Percentiles rank a stretch among this genome's conserved stretches.
Conservation (phyloP, 768 basidiomycete genomes). For the Lactarius hengduanensis region DNA sequence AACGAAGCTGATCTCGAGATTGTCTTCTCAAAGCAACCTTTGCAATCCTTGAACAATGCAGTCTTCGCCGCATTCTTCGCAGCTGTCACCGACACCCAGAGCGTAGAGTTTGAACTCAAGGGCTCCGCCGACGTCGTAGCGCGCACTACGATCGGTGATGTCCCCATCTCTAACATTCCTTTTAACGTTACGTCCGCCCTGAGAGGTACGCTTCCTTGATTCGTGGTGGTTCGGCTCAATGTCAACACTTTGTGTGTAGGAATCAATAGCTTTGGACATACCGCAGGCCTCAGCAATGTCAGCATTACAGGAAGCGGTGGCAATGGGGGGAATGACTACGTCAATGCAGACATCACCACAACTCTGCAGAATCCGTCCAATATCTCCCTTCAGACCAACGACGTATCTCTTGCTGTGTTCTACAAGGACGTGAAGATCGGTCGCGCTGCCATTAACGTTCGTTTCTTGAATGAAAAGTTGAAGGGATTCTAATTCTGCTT, state of each 20-base stretch:
- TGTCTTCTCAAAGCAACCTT: conserved; percentile 53
- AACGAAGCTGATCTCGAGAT: conserved; percentile 60
- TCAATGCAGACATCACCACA: conserved; percentile 56
- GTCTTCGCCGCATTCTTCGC: conserved; percentile 60
- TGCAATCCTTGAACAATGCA: conserved; percentile 52
- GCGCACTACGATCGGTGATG: conserved; percentile 61
- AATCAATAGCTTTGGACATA: conserved; percentile 57
- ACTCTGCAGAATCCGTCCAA: conserved; percentile 66
- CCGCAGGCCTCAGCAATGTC: conserved; percentile 53
- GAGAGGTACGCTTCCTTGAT: conserved; percentile 38
- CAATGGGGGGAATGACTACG: conserved; percentile 55
- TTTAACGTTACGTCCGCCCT: conserved; percentile 59
- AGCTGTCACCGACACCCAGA: conserved; percentile 50
- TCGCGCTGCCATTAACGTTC: conserved; percentile 55
- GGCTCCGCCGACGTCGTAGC: conserved; percentile 60
- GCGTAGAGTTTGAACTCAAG: conserved; percentile 48
- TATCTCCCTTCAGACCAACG: conserved; percentile 57
- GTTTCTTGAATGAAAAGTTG: conserved; percentile 27
- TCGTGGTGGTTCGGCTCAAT: background rate
- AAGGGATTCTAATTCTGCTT: conserved; percentile 8
- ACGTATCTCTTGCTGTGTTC: conserved; percentile 56
- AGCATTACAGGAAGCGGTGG: conserved; percentile 65
- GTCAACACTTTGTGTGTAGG: conserved; percentile 37
- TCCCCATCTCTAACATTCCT: conserved; percentile 62
- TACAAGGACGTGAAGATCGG: conserved; percentile 59